Evolutionary conservation across 495 filamentous ascomycete genomes (phyloP).

Genomic region (Lophiostoma macrostomum): DNA sequence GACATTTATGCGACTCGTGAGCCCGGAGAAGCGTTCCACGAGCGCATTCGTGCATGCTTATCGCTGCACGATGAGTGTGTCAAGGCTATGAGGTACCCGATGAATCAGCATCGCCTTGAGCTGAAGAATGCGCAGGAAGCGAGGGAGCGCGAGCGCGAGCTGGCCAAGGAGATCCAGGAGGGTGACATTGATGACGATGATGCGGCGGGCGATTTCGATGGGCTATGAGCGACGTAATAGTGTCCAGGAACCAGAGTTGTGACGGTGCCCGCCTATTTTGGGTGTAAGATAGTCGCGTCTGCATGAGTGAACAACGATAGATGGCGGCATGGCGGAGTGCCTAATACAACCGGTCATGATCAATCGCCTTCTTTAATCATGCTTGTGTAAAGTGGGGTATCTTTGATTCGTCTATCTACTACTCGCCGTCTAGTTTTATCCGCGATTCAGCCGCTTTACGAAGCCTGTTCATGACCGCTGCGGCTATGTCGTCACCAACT

Average conservation of each 20-base stretch:
- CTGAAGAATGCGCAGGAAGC: constrained; percentile 97
- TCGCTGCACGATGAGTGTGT: constrained; percentile 94
- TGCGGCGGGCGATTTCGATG: constrained; percentile 94
- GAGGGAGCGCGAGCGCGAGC: constrained; percentile 87
- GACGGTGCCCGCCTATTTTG: no score
- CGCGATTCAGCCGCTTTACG: constrained; percentile 84
- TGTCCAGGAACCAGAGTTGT: no score
- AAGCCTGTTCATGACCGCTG: constrained; percentile 93
- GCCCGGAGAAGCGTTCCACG: constrained; percentile 94
- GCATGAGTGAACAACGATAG: no score
- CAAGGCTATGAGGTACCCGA: constrained; percentile 98
- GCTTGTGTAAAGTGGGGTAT: no score
- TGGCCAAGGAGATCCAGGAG: constrained; percentile 98
- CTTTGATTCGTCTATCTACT: no score
- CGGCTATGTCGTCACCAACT: constrained; percentile 71
- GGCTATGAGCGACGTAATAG: no score
- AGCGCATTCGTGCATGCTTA: constrained; percentile 87
- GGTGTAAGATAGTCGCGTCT: no score
- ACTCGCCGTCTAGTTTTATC: no score
- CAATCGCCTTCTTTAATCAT: no score
- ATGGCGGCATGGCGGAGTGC: no score
- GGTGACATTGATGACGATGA: constrained; percentile 97
- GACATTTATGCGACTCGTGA: constrained; percentile 96
- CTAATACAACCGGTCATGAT: no score
- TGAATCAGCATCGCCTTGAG: constrained; percentile 98